phyloP scores from a whole-genome alignment of 1,284 basidiomycete genomes.

The Heimioporus retisporus region DNA sequence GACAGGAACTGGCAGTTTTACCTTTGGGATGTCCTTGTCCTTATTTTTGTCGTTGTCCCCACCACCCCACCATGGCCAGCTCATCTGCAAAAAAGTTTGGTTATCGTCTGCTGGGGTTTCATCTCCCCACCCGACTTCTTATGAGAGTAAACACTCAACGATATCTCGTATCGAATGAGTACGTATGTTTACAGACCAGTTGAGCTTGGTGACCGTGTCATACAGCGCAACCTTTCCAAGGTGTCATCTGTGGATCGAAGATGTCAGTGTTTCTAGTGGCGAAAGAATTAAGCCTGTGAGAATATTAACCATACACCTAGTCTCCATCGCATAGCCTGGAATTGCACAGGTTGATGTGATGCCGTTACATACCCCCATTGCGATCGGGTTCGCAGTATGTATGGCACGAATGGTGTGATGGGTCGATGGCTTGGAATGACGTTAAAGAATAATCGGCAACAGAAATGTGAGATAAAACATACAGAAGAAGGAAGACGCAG shows the following conservation, averaged over 20 bases:
- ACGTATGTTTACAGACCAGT: conserved; percentile 86
- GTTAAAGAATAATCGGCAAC: background rate
- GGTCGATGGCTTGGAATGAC: conserved; percentile 57
- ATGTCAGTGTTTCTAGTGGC: conserved; percentile 21
- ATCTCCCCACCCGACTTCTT: conserved; percentile 70
- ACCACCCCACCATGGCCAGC: conserved; percentile 42
- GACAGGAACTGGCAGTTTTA: conserved; percentile 49
- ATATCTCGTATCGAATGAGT: conserved; percentile 84
- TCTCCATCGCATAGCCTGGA: conserved; percentile 73
- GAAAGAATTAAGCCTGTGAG: background rate
- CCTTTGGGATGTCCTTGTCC: conserved; percentile 27
- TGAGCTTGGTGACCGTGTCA: conserved; percentile 87
- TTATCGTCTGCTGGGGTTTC: conserved; percentile 30
- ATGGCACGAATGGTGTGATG: conserved; percentile 75
- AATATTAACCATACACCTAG: conserved; percentile 46
- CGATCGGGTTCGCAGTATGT: conserved; percentile 79
- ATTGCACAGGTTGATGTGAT: conserved; percentile 67
- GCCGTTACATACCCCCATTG: conserved; percentile 73
- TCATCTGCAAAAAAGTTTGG: conserved; percentile 1
- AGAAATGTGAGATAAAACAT: conserved; percentile 20
- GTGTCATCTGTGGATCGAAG: conserved; percentile 67
- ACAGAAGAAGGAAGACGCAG: conserved; percentile 82
- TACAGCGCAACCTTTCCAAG: conserved; percentile 88
- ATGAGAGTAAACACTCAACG: conserved; percentile 77
- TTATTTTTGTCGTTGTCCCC: conserved; percentile 27